phyloP scores from a whole-genome alignment of 257 asterid species.

The Ajuga chamaepitys region DNA sequence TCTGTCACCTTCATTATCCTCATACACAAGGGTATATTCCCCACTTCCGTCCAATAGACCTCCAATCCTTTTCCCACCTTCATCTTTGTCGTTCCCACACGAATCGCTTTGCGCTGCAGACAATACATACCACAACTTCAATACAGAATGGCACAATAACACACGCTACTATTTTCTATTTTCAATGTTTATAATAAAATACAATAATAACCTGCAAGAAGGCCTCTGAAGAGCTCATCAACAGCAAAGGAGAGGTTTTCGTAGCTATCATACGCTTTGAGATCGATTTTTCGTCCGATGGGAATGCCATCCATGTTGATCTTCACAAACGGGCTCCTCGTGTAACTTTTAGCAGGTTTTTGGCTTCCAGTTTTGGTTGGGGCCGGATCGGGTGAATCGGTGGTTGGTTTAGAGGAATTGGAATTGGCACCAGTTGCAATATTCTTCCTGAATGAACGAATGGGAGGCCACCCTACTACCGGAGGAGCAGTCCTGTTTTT shows the following conservation, averaged over 20 bases:
- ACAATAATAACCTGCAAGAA: constrained; percentile 80
- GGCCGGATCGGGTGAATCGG: constrained; percentile 31
- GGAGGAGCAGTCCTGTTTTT: constrained; percentile 62
- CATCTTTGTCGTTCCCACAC: constrained; percentile 29
- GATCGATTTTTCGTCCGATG: constrained; percentile 89
- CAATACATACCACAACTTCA: background rate
- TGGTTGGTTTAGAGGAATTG: constrained; percentile 31
- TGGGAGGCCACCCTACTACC: constrained; percentile 98
- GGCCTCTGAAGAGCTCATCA: constrained; percentile 83
- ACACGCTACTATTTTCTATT: no score
- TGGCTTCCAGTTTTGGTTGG: constrained; percentile 22
- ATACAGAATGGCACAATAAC: no score
- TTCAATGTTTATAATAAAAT: no score
- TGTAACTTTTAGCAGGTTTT: constrained; percentile 31
- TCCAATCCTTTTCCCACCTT: constrained; percentile 37
- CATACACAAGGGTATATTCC: constrained; percentile 92
- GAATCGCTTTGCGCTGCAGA: constrained; percentile 54
- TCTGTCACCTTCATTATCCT: constrained; percentile 96
- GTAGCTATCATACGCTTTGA: constrained; percentile 60
- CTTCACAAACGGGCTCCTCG: constrained; percentile 65
- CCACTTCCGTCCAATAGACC: constrained; percentile 81
- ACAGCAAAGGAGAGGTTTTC: constrained; percentile 69
- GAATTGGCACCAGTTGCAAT: constrained; percentile 37
- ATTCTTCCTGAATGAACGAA: constrained; percentile 73
- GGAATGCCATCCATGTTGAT: constrained; percentile 97